These are phyloP conservation scores for Penicillium lividum DNA, from an alignment of 495 filamentous ascomycete species.

Conservation along the genomic window DNA sequence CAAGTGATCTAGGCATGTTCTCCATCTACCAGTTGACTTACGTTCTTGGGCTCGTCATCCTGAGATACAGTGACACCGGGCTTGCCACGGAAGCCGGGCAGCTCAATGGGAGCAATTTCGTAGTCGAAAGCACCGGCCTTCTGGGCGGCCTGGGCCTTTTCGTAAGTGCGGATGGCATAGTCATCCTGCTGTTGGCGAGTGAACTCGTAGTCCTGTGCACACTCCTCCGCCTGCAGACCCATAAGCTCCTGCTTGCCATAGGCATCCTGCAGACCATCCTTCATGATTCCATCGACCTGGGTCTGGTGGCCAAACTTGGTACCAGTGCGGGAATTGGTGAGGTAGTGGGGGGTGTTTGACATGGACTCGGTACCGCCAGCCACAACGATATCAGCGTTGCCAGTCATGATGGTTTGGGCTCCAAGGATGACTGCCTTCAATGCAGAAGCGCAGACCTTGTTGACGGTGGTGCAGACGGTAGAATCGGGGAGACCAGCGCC, in stretches of 20 bases:
- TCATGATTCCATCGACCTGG: slow-evolving; percentile 85
- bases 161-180: slow-evolving; percentile 89
- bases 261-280: slow-evolving; percentile 90
- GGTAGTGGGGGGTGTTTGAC: slow-evolving; percentile 97
- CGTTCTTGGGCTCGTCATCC: slow-evolving; percentile 96
- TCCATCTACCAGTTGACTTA: slow-evolving; percentile 29
- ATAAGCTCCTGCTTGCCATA: slow-evolving; percentile 90
- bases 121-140: slow-evolving; percentile 72
- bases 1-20: background rate
- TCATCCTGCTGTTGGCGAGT: slow-evolving; percentile 82
- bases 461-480: slow-evolving; percentile 87
- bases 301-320: slow-evolving; percentile 87
- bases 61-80: slow-evolving; percentile 74
- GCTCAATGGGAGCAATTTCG: slow-evolving; percentile 89
- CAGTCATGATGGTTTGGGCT: slow-evolving; percentile 94
- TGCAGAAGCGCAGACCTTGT: slow-evolving; percentile 97
- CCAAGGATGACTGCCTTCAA: slow-evolving; percentile 94
- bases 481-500: slow-evolving; percentile 76
- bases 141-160: slow-evolving; percentile 85
- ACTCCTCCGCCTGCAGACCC: slow-evolving; percentile 91
- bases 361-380: slow-evolving; percentile 96
- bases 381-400: slow-evolving; percentile 84
- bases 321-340: slow-evolving; percentile 77
- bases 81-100: slow-evolving; percentile 87
- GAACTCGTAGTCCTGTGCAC: slow-evolving; percentile 79